Conservation (phyloP, 331 rosid species). For the Rhamnella rubrinervis region DNA sequence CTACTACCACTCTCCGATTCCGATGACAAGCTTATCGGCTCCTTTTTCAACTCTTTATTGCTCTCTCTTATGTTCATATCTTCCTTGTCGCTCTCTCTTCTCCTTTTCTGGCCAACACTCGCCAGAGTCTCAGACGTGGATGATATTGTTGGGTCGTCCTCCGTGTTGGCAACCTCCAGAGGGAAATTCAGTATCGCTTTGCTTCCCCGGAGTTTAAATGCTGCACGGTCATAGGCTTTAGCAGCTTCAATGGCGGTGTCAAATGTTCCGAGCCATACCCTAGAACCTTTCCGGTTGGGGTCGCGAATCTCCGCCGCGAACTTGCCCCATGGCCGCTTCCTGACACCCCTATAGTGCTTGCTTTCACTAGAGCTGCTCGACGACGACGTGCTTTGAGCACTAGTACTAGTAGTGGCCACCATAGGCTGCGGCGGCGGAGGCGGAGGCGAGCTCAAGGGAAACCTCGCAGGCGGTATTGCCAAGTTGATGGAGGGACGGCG, state of each 20-base stretch:
- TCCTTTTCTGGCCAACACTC: conserved; percentile 26
- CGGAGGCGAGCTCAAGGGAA: not conserved
- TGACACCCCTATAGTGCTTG: conserved; percentile 74
- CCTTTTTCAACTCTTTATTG: not conserved
- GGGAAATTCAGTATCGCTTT: conserved; percentile 90
- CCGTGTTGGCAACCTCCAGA: conserved; percentile 41
- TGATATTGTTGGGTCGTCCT: not conserved
- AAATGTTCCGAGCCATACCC: conserved; percentile 96
- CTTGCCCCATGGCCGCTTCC: conserved; percentile 90
- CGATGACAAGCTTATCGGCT: not conserved
- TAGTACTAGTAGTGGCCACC: not conserved
- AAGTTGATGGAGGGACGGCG: conserved; percentile 40
- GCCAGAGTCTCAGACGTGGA: not conserved
- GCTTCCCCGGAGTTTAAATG: conserved; percentile 79
- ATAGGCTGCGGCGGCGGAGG: not conserved
- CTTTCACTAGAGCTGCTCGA: not conserved
- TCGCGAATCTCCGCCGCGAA: conserved; percentile 90
- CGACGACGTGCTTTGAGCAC: not conserved
- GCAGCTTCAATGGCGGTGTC: conserved; percentile 92
- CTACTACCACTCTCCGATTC: not conserved
- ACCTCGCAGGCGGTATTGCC: conserved; percentile 24
- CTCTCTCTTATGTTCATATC: not conserved
- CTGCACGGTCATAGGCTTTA: conserved; percentile 81
- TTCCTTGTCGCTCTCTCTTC: conserved; percentile 19
- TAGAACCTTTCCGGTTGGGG: conserved; percentile 68